A percentile compares a stretch with the other conserved stretches of the same genome.
Conservation (phyloP, 2,329 filamentous ascomycete species). For the Aspergillus udagawae region DNA sequence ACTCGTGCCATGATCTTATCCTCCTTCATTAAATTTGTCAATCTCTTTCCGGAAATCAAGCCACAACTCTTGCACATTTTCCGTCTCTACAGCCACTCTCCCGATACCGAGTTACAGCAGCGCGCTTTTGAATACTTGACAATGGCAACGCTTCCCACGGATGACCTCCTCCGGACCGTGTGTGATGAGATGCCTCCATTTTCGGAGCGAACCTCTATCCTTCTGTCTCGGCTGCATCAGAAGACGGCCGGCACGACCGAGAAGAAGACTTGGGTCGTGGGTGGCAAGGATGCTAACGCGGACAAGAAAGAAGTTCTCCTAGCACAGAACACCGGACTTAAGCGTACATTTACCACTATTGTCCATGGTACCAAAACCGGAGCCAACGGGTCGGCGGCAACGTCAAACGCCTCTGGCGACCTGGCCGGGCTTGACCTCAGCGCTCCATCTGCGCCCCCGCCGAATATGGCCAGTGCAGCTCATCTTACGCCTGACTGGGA, state of each 20-base stretch:
- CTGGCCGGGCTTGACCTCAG: conserved; percentile 79
- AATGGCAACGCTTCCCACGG: conserved; percentile 77
- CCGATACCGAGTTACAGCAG: conserved; percentile 94
- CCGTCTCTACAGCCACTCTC: conserved; percentile 83
- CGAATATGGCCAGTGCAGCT: conserved; percentile 86
- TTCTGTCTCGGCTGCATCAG: conserved; percentile 88
- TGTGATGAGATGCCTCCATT: conserved; percentile 99
- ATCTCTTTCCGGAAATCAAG: conserved; percentile 97
- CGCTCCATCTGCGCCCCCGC: conserved; percentile 54
- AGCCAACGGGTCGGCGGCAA: conserved; percentile 31
- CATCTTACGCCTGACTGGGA: conserved; percentile 96
- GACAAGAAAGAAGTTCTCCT: conserved; percentile 76
- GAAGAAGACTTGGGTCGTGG: conserved; percentile 96
- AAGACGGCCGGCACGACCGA: conserved; percentile 91
- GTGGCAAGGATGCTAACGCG: conserved; percentile 87
- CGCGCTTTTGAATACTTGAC: conserved; percentile 92
- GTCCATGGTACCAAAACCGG: conserved; percentile 41
- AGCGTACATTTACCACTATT: conserved; percentile 71
- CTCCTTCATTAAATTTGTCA: conserved; percentile 96
- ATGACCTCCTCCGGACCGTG: conserved; percentile 86
- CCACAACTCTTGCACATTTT: conserved; percentile 89
- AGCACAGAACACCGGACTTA: conserved; percentile 75
- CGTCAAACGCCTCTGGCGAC: conserved; percentile 55
- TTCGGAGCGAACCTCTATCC: conserved; percentile 85
- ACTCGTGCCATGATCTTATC: conserved; percentile 93